Conservation (phyloP, 805 yeast genomes). For the Saccharomycodes ludwigii region DNA sequence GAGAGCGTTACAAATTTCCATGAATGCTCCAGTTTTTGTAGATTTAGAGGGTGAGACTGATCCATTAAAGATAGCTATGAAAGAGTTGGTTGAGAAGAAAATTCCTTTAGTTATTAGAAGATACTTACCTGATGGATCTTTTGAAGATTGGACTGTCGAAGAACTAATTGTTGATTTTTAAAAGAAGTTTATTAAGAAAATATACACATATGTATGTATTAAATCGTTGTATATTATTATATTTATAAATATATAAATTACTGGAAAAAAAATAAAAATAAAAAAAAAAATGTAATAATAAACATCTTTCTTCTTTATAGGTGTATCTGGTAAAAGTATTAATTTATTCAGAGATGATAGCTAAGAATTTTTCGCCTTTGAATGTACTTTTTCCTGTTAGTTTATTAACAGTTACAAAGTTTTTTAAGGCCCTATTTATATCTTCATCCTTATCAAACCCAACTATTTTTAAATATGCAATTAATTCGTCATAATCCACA, state of each 20-base stretch:
- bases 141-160: constrained; percentile 98
- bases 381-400: constrained; percentile 49
- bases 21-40: constrained; percentile 97
- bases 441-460: constrained; percentile 29
- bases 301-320: constrained; percentile 1
- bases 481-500: constrained; percentile 37
- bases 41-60: constrained; percentile 99
- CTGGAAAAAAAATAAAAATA: constrained; percentile 1
- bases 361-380: constrained; percentile 50
- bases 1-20: constrained; percentile 90
- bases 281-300: constrained; percentile 3
- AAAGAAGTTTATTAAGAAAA: constrained; percentile 4
- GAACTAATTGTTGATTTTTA: constrained; percentile 82
- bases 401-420: constrained; percentile 41
- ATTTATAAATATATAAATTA: constrained; percentile 1
- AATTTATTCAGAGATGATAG: constrained; percentile 27
- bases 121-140: constrained; percentile 92
- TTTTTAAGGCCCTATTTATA: constrained; percentile 38
- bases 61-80: constrained; percentile 95
- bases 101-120: constrained; percentile 93
- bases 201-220: too few species aligned
- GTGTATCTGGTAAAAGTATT: neutral
- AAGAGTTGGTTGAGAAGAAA: constrained; percentile 87
- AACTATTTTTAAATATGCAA: constrained; percentile 35
- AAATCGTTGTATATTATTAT: neutral